Evolutionary conservation across 2,329 filamentous ascomycete genomes (phyloP).

Genomic region (Davidsoniella australis): DNA sequence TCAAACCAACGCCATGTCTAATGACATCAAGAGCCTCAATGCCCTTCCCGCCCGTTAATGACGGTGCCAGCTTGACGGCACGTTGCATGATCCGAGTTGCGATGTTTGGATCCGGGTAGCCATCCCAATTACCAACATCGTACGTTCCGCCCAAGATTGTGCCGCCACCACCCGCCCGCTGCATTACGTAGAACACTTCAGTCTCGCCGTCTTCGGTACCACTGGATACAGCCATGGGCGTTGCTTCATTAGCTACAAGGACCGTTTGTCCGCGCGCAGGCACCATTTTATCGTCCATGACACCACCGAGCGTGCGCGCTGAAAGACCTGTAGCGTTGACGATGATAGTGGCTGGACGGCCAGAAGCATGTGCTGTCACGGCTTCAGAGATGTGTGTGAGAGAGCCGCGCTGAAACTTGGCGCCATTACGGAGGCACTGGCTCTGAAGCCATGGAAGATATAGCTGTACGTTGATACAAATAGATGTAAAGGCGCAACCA

Average conservation of each 20-base stretch:
- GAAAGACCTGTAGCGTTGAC: constrained; percentile 76
- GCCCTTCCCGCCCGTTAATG: constrained; percentile 46
- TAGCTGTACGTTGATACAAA: constrained; percentile 80
- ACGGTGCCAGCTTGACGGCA: constrained; percentile 46
- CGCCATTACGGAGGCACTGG: constrained; percentile 59
- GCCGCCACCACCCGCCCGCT: constrained; percentile 60
- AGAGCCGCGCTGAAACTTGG: constrained; percentile 44
- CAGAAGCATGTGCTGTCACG: neutral
- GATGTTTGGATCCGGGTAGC: constrained; percentile 60
- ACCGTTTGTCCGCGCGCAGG: constrained; percentile 74
- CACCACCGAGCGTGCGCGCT: constrained; percentile 61
- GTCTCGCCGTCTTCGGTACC: constrained; percentile 57
- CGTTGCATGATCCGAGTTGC: constrained; percentile 72
- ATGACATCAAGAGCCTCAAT: constrained; percentile 59
- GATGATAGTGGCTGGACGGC: constrained; percentile 30
- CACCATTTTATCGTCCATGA: constrained; percentile 54
- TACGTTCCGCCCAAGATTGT: constrained; percentile 79
- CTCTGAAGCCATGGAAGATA: constrained; percentile 77
- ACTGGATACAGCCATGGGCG: constrained; percentile 51
- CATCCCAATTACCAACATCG: constrained; percentile 64
- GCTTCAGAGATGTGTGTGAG: constrained; percentile 62
- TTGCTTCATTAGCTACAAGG: constrained; percentile 61
- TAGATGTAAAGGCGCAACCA: constrained; percentile 60
- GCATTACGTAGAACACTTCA: constrained; percentile 70
- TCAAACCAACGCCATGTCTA: constrained; percentile 64